A percentile compares a stretch with the other conserved stretches of the same genome.
These are phyloP conservation scores for Alternaria panax DNA, from an alignment of 2,329 filamentous ascomycete species.

Conservation along the genomic window DNA sequence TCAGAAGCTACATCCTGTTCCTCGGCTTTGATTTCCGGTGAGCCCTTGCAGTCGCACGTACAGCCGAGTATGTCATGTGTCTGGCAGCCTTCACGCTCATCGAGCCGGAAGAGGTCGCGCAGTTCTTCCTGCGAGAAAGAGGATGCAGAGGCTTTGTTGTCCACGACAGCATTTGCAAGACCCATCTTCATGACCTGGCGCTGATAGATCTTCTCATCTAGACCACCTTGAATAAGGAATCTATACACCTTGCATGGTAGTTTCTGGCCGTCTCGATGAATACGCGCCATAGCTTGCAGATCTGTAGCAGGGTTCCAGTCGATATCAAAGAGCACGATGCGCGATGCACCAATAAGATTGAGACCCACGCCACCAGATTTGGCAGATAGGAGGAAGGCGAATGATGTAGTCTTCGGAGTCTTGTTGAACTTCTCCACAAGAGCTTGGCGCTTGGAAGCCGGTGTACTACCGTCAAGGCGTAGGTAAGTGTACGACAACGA, in stretches of 20 bases:
- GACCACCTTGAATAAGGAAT: constrained; percentile 70
- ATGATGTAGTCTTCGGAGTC: constrained; percentile 61
- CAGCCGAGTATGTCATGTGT: constrained; percentile 74
- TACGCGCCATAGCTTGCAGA: constrained; percentile 76
- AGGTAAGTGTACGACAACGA: constrained; percentile 68
- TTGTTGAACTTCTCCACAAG: constrained; percentile 76
- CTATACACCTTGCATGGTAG: constrained; percentile 73
- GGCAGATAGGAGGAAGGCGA: constrained; percentile 75
- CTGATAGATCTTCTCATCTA: constrained; percentile 80
- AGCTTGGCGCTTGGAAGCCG: constrained; percentile 68
- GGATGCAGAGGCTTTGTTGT: constrained; percentile 66
- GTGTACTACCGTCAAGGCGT: constrained; percentile 74
- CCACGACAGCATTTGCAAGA: constrained; percentile 74
- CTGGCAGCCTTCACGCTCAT: constrained; percentile 67
- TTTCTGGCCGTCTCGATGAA: constrained; percentile 76
- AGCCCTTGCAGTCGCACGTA: constrained; percentile 65
- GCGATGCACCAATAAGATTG: constrained; percentile 74
- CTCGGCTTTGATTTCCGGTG: constrained; percentile 17
- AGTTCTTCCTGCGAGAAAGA: constrained; percentile 73
- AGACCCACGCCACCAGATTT: constrained; percentile 75
- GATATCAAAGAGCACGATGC: constrained; percentile 74
- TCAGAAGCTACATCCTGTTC: constrained; percentile 33
- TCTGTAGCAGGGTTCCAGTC: constrained; percentile 81
- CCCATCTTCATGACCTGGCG: constrained; percentile 75
- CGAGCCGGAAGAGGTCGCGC: constrained; percentile 70